Evolutionary conservation across 129 eudicot species (phyloP).

Genomic region (Silybum marianum): DNA sequence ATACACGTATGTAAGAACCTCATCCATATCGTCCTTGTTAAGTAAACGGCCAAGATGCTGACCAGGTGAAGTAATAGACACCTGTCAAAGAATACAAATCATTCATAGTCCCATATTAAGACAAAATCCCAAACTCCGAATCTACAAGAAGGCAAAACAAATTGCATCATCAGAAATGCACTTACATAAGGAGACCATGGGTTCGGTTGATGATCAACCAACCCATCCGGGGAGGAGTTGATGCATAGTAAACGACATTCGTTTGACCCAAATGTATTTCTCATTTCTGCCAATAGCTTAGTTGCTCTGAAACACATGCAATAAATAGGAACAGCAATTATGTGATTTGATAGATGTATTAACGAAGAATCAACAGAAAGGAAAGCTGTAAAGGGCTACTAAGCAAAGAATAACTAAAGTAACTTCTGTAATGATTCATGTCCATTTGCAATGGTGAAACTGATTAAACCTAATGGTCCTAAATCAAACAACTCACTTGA

Average conservation of each 20-base stretch:
- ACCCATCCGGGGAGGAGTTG: slow-evolving; percentile 67
- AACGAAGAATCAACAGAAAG: slow-evolving; percentile 1
- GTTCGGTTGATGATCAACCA: slow-evolving; percentile 52
- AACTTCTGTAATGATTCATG: neutral
- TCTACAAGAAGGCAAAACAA: neutral
- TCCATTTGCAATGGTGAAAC: slow-evolving; percentile 5
- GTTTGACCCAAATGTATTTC: slow-evolving; percentile 71
- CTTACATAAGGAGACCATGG: slow-evolving; percentile 85
- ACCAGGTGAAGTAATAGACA: slow-evolving; percentile 39
- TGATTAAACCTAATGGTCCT: slow-evolving; percentile 11
- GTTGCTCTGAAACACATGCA: slow-evolving; percentile 61
- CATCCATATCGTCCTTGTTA: slow-evolving; percentile 64
- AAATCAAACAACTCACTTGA: slow-evolving; percentile 7
- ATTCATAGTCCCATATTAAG: neutral
- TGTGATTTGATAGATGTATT: slow-evolving; percentile 14
- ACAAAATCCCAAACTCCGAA: slow-evolving; percentile 11
- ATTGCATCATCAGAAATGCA: slow-evolving; percentile 17
- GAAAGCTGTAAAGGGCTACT: neutral
- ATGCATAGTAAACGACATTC: slow-evolving; percentile 83
- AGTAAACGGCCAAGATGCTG: slow-evolving; percentile 67
- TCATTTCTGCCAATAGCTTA: slow-evolving; percentile 77
- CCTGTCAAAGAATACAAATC: slow-evolving; percentile 49
- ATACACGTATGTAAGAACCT: slow-evolving; percentile 44
- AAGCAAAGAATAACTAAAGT: neutral
- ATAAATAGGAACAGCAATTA: slow-evolving; percentile 22